phyloP scores from a whole-genome alignment of 129 eudicot genomes.

The sunflower (Helianthus annuus) region HanXRQr2.0-SUNRISE NC_035436.2:157631979-157632478 shows the following conservation, averaged over 20 bases:
- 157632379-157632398: neutral
- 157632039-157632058: slow-evolving; percentile 75
- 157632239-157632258: slow-evolving; percentile 75
- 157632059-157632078: slow-evolving; percentile 66
- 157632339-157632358: slow-evolving; percentile 3
- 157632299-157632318: slow-evolving; percentile 49
- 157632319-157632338: slow-evolving; percentile 8
- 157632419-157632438: too few relatives aligned
- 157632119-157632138: slow-evolving; percentile 47
- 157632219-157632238: slow-evolving; percentile 85
- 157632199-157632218: slow-evolving; percentile 85
- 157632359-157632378: slow-evolving; percentile 26
- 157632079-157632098: slow-evolving; percentile 70
- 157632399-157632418: neutral
- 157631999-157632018: slow-evolving; percentile 74
- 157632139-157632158: slow-evolving; percentile 73
- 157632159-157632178: slow-evolving; percentile 69
- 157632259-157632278: slow-evolving; percentile 75
- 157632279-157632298: slow-evolving; percentile 63
- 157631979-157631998: slow-evolving; percentile 79
- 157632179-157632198: slow-evolving; percentile 66
- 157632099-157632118: slow-evolving; percentile 61
- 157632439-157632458: too few relatives aligned
- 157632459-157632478: too few relatives aligned
- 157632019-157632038: slow-evolving; percentile 70